Conservation (phyloP, 441 rosid genomes). For the Euphorbia neoarborescens region DNA sequence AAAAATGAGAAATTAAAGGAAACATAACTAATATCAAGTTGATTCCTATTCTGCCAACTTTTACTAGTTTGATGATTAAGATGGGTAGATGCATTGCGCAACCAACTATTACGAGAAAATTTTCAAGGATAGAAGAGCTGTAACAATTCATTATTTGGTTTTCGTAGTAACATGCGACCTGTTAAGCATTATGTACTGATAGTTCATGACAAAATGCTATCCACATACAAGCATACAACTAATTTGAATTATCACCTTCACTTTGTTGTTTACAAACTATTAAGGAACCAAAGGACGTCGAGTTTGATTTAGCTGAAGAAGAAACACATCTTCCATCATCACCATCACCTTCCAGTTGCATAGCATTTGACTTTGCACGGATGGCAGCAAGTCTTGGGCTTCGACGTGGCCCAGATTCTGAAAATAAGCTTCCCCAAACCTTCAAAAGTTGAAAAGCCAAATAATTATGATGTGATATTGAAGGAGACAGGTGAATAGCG, state of each 20-base stretch:
- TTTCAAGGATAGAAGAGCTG: not conserved
- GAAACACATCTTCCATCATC: conserved; percentile 61
- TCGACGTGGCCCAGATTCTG: conserved; percentile 88
- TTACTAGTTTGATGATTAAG: not conserved
- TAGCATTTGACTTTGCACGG: conserved; percentile 47
- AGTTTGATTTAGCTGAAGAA: conserved; percentile 48
- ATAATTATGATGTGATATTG: not conserved
- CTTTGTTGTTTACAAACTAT: not conserved
- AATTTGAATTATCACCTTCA: conserved; percentile 2
- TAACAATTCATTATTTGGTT: no score
- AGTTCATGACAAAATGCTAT: no score
- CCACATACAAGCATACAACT: not conserved
- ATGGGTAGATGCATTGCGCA: not conserved
- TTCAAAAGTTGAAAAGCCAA: conserved; percentile 12
- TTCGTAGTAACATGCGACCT: no score
- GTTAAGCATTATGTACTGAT: no score
- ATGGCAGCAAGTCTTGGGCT: conserved; percentile 70
- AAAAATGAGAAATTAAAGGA: not conserved
- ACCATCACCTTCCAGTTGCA: conserved; percentile 60
- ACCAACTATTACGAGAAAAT: not conserved
- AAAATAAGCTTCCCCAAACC: conserved; percentile 93
- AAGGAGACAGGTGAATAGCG: not conserved
- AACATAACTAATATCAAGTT: not conserved
- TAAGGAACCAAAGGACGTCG: conserved; percentile 22
- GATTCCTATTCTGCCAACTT: not conserved